Base-by-base conservation (phyloP, 805 yeast genomes). In the Nakazawaea wickerhamii region DNA sequence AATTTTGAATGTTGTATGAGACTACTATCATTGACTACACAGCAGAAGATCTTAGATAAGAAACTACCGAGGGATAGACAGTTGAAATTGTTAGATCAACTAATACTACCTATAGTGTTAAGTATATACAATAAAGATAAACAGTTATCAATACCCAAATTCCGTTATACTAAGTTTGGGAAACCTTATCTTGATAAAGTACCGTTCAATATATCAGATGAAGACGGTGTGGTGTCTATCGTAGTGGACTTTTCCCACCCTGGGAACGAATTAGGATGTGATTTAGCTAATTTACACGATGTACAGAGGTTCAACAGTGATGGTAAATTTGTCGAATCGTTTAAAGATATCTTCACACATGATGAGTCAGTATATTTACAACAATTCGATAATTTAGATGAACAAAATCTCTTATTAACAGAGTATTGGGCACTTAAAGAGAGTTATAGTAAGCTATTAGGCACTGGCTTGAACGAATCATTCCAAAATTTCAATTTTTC, bases 381-480 rank as follows among this genome's bases (percentile, higher is more conserved):
- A 7, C 6, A 5, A 5, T 11, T 19, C 15, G 3, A 7, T 9
- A 43, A 46, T n/a, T 52, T 2, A 48, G 41, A 43, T 0, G 19
- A 46, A 4, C 53, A 62, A 40, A 60, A 61, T 38, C 48, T 53
- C 6, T 48, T 64, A 2, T 73, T 82, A 50, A 73, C 82, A 15
- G 77, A 76, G 30, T 67, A 72, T 27, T 86, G 95, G 95, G 84
- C 95, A 0, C 57, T 86, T 41, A 86, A 86, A 55, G 95, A 86
- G 55, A 77, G 87, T 17, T 83, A 77, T 53, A 72, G 85, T 5
- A 86, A 86, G 52, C 73, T 38, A 11, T 11, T 33, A 9, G 46
- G 46, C 7, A 10, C 34, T 14, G 46, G 46, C 3, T 31, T 43
- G 17, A 37, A 38, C 30, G 41, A 32, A 14, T 26, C 39, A 4